Evolutionary conservation across 345 rosid species (phyloP).

Genomic region (Eucalyptus shirleyi): DNA sequence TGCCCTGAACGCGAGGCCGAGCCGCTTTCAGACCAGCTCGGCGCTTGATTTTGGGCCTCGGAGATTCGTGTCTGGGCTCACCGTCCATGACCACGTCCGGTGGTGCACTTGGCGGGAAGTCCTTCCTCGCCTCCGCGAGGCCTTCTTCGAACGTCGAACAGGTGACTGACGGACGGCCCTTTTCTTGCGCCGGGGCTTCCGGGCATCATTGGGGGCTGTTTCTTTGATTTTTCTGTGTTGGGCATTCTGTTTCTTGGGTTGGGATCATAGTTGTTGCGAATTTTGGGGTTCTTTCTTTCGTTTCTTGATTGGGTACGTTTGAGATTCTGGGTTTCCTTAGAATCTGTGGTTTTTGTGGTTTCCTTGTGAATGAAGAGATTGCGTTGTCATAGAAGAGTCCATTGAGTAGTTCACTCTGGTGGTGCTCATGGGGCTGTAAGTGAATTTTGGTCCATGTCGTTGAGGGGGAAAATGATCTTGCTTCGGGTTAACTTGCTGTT

Average conservation of each 20-base stretch:
- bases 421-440: background rate
- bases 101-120: slow-evolving; percentile 16
- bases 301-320: background rate
- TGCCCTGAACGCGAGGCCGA: background rate
- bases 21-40: slow-evolving; percentile 18
- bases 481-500: background rate
- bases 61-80: slow-evolving; percentile 36
- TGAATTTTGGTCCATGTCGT: background rate
- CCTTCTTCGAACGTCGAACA: slow-evolving; percentile 42
- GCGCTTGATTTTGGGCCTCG: slow-evolving; percentile 7
- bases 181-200: background rate
- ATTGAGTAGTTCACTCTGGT: background rate
- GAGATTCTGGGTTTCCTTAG: background rate
- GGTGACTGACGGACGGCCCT: slow-evolving; percentile 18
- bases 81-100: slow-evolving; percentile 18
- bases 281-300: background rate
- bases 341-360: background rate
- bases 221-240: background rate
- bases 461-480: background rate
- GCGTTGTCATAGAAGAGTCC: background rate
- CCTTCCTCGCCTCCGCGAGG: slow-evolving; percentile 64
- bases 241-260: background rate
- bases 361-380: background rate
- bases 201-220: background rate
- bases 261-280: background rate